Evolutionary conservation across 1,139 yeast species (phyloP).

Genomic region (Yamadazyma dushanensis): DNA sequence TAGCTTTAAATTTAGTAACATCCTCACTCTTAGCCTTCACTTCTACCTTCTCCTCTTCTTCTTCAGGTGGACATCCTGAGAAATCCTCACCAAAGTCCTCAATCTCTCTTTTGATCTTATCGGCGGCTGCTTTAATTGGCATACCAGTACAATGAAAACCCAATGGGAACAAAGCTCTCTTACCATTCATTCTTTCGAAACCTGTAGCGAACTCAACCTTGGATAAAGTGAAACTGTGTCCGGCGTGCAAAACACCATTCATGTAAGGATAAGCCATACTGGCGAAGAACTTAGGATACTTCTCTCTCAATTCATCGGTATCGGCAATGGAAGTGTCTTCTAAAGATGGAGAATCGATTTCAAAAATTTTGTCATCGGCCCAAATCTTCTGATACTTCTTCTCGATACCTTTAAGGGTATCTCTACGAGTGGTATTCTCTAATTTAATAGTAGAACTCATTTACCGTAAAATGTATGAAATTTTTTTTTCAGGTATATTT

Average conservation of each 20-base stretch:
- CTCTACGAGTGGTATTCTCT: conserved; percentile 83
- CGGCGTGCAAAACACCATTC: conserved; percentile 98
- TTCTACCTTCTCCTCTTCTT: conserved; percentile 29
- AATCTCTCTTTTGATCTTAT: conserved; percentile 87
- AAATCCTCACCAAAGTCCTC: conserved; percentile 88
- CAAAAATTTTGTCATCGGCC: conserved; percentile 83
- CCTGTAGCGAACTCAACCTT: conserved; percentile 94
- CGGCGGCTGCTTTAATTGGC: conserved; percentile 98
- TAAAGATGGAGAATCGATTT: conserved; percentile 80
- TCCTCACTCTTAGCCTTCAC: conserved; percentile 57
- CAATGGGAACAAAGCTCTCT: conserved; percentile 88
- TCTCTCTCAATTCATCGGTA: conserved; percentile 69
- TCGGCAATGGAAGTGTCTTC: conserved; percentile 63
- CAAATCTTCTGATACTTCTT: conserved; percentile 85
- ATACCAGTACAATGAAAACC: conserved; percentile 99
- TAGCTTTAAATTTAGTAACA: conserved; percentile 86
- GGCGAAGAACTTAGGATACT: conserved; percentile 84
- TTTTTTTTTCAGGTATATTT: conserved; percentile 9
- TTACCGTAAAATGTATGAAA: conserved; percentile 8
- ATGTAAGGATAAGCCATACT: conserved; percentile 99
- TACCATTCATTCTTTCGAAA: conserved; percentile 92
- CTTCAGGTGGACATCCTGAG: conserved; percentile 61
- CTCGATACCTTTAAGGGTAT: conserved; percentile 85
- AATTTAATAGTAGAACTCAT: conserved; percentile 48
- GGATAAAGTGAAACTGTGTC: conserved; percentile 93